Conservation (phyloP, 2,329 filamentous ascomycete genomes). For the Colletotrichum gloeosporioides region DNA sequence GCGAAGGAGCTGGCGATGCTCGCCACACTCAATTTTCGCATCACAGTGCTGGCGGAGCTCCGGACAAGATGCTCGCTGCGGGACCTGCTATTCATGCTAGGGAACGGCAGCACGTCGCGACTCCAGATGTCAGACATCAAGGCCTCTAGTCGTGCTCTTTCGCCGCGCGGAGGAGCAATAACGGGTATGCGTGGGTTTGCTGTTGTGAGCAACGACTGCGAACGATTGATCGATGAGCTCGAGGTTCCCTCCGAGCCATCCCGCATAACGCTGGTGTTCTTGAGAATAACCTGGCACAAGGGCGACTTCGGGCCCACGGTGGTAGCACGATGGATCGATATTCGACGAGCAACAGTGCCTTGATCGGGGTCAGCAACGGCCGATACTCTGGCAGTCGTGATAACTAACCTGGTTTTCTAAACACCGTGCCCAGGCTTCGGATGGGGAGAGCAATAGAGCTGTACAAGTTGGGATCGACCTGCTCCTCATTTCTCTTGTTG, state of each 20-base stretch:
- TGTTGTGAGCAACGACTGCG: constrained; percentile 77
- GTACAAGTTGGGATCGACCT: constrained; percentile 55
- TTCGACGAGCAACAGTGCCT: constrained; percentile 68
- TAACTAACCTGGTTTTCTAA: constrained; percentile 70
- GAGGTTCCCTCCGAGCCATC: constrained; percentile 50
- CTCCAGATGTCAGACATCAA: constrained; percentile 84
- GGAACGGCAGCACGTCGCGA: constrained; percentile 78
- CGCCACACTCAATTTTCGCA: constrained; percentile 85
- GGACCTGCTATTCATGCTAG: constrained; percentile 74
- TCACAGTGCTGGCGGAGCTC: constrained; percentile 83
- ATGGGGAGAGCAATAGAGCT: constrained; percentile 73
- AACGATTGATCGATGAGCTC: constrained; percentile 69
- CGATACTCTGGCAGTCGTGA: not conserved
- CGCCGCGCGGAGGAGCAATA: constrained; percentile 74
- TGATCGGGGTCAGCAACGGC: not conserved
- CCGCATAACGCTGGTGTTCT: constrained; percentile 77
- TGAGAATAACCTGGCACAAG: constrained; percentile 80
- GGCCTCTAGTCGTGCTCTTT: constrained; percentile 78
- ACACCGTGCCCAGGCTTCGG: constrained; percentile 75
- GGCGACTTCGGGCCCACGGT: constrained; percentile 73
- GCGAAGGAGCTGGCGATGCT: constrained; percentile 80
- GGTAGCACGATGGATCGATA: constrained; percentile 81
- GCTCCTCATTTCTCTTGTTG: constrained; percentile 52
- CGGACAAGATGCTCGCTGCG: constrained; percentile 75
- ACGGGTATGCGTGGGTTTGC: constrained; percentile 71